Base-by-base conservation (phyloP, 148 eudicot species). In the Rhododendron griersonianum region DNA sequence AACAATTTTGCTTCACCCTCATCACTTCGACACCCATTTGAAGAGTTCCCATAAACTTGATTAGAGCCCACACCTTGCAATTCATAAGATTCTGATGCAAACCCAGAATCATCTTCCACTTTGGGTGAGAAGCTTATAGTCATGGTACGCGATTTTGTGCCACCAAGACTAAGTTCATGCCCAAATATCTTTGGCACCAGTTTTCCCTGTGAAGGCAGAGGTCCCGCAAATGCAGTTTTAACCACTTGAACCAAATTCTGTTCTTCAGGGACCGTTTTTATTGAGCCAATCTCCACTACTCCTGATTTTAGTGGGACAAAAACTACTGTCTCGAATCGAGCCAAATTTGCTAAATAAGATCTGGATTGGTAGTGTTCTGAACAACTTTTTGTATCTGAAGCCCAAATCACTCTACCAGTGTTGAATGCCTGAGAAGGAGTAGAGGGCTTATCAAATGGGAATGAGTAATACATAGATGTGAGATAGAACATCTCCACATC, bases 71-170 rank as follows among this genome's bases (percentile, higher is more conserved):
- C 83, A 48, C 69, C 88, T 85, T 82, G 91, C 85, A 88, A 61
- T 9, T 88, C 95, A 73, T 87, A 85, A 39, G 96, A 87, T 25
- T 95, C 98, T 0, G 92, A 84, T 8, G 94, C 83, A 63, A 89
- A 92, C 37, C 85, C 87, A 11, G 88, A 82, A 87, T 91, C 98
- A 28, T 95, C 98, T 89, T 97, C 98, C 77, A 90, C 89, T 83
- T 95, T 96, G 0, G 99, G 96, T 10, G 93, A 83, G 75, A 96
- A 96, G 89, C 93, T 97, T 75, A 97, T 95, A 80, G 93, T 95
- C 85, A 93, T 86, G 1, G 99, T 89, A 47, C 94, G 91, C 0
- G 94, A 85, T 80, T 90, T 93, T 2, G 93, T 79, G 57, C 90
- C 90, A 61, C 93, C 92, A 35, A 95, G 90, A 83, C 92, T 94